Conservation (phyloP, 352 stramenopile genomes). For the Phytophthora meadii region DNA sequence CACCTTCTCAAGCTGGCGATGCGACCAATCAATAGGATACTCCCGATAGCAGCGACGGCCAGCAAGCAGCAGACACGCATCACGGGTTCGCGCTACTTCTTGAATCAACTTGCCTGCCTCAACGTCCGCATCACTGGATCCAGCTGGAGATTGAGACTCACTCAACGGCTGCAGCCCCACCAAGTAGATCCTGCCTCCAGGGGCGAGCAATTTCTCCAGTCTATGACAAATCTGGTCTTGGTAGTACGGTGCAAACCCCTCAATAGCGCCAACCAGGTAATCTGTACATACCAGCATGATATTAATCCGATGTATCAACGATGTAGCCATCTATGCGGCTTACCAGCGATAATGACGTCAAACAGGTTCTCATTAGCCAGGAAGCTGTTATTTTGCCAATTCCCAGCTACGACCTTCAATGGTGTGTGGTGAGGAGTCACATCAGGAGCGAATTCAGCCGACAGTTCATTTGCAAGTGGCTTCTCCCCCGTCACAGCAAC, state of each 20-base stretch:
- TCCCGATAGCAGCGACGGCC: conserved; percentile 90
- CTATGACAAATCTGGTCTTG: conserved; percentile 75
- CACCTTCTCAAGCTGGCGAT: conserved; percentile 70
- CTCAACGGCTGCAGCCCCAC: conserved; percentile 90
- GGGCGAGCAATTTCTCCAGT: conserved; percentile 75
- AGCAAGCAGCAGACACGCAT: conserved; percentile 92
- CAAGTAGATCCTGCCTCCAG: conserved; percentile 89
- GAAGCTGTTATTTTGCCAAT: conserved; percentile 76
- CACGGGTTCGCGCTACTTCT: conserved; percentile 76
- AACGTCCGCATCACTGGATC: conserved; percentile 35
- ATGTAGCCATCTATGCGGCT: conserved; percentile 1
- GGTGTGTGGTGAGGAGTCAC: conserved; percentile 40
- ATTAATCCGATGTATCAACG: neutral
- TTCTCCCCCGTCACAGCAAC: conserved; percentile 83
- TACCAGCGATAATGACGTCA: conserved; percentile 83
- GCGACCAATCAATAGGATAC: conserved; percentile 90
- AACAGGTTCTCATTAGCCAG: conserved; percentile 65
- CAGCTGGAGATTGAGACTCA: conserved; percentile 42
- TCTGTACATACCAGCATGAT: conserved; percentile 42
- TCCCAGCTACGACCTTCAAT: conserved; percentile 63
- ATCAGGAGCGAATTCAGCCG: conserved; percentile 39
- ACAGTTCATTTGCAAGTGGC: conserved; percentile 52
- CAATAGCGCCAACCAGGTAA: conserved; percentile 93
- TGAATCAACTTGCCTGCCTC: conserved; percentile 50
- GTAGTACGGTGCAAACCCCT: conserved; percentile 92